These are phyloP conservation scores for Alnus rubra DNA, from an alignment of 306 rosid species.

Conservation along the genomic window DNA sequence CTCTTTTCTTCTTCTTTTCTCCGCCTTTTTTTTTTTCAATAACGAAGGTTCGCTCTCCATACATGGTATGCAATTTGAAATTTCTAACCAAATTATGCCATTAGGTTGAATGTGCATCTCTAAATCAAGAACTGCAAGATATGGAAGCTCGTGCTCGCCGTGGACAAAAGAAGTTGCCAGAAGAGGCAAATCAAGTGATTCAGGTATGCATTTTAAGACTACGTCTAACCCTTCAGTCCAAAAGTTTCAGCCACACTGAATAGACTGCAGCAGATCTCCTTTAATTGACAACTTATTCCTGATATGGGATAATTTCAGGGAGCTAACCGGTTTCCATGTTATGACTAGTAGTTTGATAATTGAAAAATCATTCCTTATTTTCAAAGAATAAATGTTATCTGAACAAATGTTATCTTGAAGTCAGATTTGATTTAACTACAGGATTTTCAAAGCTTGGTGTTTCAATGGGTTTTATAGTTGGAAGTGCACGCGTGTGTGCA, in stretches of 20 bases:
- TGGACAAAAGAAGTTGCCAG: slow-evolving; percentile 86
- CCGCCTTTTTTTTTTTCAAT: neutral
- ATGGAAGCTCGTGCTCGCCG: slow-evolving; percentile 84
- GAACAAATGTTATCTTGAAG: neutral
- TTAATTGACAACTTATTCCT: neutral
- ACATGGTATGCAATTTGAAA: slow-evolving; percentile 18
- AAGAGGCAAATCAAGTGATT: slow-evolving; percentile 87
- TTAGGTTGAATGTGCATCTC: slow-evolving; percentile 92
- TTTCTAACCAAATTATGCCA: slow-evolving; percentile 19
- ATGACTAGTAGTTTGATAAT: neutral
- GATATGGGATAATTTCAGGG: neutral
- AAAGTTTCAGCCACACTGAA: neutral
- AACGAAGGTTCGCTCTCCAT: slow-evolving; percentile 10
- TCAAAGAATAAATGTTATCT: neutral
- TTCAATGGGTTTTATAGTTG: neutral
- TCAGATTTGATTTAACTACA: neutral
- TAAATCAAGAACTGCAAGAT: slow-evolving; percentile 97
- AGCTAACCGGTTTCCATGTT: neutral
- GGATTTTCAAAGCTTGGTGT: neutral
- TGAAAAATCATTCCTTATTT: neutral
- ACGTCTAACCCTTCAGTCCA: neutral
- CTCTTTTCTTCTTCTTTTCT: neutral
- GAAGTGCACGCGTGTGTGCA: neutral
- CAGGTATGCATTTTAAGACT: slow-evolving; percentile 51
- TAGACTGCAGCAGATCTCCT: neutral